Conservation (phyloP, 306 rosid genomes). For the Corylus heterophylla region DNA sequence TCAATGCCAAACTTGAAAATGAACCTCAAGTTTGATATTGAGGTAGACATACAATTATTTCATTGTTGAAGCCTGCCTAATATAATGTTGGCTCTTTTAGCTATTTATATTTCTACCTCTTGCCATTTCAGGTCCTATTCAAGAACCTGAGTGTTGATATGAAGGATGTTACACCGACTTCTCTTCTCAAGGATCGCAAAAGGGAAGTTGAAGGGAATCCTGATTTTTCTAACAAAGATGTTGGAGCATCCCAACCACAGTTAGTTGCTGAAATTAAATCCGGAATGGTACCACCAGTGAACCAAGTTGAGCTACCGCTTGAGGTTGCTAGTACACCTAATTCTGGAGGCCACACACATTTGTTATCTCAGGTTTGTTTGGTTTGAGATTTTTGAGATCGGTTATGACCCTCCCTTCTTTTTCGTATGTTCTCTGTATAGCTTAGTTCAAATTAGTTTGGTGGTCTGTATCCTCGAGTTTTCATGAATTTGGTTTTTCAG, state of each 20-base stretch:
- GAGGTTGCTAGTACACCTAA: constrained; percentile 76
- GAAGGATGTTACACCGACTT: constrained; percentile 92
- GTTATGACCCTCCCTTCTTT: neutral
- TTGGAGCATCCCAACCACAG: constrained; percentile 81
- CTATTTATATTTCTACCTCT: constrained; percentile 10
- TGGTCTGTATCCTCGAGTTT: neutral
- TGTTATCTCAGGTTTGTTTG: constrained; percentile 75
- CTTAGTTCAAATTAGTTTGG: constrained; percentile 13
- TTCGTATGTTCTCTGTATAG: constrained; percentile 3
- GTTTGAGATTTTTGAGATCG: constrained; percentile 1
- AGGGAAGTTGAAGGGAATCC: constrained; percentile 99
- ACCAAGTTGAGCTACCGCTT: constrained; percentile 78
- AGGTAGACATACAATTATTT: constrained; percentile 45
- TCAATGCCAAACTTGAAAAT: constrained; percentile 99
- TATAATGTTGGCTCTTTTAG: neutral
- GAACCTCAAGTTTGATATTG: constrained; percentile 99
- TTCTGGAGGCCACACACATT: constrained; percentile 68
- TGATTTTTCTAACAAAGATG: constrained; percentile 96
- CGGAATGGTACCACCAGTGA: constrained; percentile 64
- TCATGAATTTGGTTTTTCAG: constrained; percentile 31
- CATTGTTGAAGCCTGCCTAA: constrained; percentile 13
- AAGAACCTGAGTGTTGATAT: constrained; percentile 86
- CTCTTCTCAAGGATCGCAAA: constrained; percentile 86
- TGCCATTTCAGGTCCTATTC: constrained; percentile 69
- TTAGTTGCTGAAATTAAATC: constrained; percentile 74